Evolutionary conservation across 176 grass and related monocot species (phyloP).

Genomic region (Melocanna baccifera): DNA sequence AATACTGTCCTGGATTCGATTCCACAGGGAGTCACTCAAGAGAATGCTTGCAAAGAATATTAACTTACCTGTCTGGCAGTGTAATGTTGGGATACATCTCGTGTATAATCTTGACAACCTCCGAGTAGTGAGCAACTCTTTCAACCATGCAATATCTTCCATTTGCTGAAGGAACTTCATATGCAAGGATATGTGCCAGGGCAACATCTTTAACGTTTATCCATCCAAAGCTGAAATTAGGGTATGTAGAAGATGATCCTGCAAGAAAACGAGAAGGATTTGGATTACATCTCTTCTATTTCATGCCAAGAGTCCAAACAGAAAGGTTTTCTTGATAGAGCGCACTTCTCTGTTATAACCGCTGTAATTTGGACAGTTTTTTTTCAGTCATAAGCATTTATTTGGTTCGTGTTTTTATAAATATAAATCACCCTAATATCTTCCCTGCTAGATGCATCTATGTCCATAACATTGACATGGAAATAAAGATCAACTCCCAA

Average conservation of each 20-base stretch:
- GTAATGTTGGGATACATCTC: constrained; percentile 30
- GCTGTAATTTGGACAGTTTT: background rate
- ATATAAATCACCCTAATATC: background rate
- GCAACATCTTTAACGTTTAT: constrained; percentile 60
- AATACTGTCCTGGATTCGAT: background rate
- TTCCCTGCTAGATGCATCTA: background rate
- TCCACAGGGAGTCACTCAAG: background rate
- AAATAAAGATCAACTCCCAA: background rate
- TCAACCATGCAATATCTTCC: constrained; percentile 61
- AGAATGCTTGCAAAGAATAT: background rate
- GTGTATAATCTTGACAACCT: constrained; percentile 36
- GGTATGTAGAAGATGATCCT: constrained; percentile 50
- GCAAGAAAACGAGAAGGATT: background rate
- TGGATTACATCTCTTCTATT: background rate
- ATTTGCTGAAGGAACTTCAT: constrained; percentile 43
- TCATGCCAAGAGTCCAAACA: background rate
- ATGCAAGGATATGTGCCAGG: constrained; percentile 56
- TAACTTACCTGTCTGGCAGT: constrained; percentile 48
- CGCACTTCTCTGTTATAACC: background rate
- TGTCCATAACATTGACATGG: background rate
- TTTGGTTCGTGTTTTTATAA: background rate
- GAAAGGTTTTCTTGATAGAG: background rate
- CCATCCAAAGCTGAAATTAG: constrained; percentile 40
- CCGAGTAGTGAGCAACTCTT: constrained; percentile 43
- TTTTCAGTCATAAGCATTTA: background rate